Conservation (phyloP, 1,284 basidiomycete genomes). For the Kwoniella shivajii region DNA sequence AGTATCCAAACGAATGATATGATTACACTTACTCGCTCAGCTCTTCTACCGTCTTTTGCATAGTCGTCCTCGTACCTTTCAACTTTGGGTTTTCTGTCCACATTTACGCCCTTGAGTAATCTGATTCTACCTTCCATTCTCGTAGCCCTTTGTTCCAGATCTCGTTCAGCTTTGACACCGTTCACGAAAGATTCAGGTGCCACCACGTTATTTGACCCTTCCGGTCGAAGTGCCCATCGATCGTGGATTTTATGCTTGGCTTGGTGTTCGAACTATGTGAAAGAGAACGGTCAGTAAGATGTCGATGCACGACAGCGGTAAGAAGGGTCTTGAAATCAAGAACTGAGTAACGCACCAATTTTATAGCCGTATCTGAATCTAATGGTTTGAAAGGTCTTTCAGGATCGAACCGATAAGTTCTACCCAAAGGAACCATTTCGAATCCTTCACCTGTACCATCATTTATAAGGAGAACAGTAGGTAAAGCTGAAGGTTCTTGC, state of each 20-base stretch:
- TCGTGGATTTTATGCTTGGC: slow-evolving; percentile 45
- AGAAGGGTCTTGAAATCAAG: background rate
- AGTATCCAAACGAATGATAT: too few relatives aligned
- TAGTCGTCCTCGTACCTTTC: slow-evolving; percentile 46
- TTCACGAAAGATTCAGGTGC: background rate
- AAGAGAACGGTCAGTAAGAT: background rate
- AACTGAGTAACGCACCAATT: slow-evolving; percentile 31
- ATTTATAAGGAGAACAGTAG: slow-evolving; percentile 45
- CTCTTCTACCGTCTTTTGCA: slow-evolving; percentile 36
- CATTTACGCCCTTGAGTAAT: slow-evolving; percentile 19
- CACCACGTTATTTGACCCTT: slow-evolving; percentile 2
- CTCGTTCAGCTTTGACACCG: slow-evolving; percentile 24
- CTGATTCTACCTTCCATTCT: slow-evolving; percentile 35
- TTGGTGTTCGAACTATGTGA: slow-evolving; percentile 47
- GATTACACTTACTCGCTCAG: slow-evolving; percentile 34
- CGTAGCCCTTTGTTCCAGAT: slow-evolving; percentile 31
- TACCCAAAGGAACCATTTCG: slow-evolving; percentile 43
- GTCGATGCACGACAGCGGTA: background rate
- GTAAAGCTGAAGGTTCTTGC: slow-evolving; percentile 32
- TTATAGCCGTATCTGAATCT: slow-evolving; percentile 48
- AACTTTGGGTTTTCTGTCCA: slow-evolving; percentile 23
- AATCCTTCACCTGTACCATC: slow-evolving; percentile 41
- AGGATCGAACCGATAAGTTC: slow-evolving; percentile 48
- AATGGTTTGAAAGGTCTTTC: slow-evolving; percentile 48
- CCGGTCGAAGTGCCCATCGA: slow-evolving; percentile 43